Base-by-base conservation (phyloP, 2,329 filamentous ascomycete species). In the Didymellaceae sp. region DNA sequence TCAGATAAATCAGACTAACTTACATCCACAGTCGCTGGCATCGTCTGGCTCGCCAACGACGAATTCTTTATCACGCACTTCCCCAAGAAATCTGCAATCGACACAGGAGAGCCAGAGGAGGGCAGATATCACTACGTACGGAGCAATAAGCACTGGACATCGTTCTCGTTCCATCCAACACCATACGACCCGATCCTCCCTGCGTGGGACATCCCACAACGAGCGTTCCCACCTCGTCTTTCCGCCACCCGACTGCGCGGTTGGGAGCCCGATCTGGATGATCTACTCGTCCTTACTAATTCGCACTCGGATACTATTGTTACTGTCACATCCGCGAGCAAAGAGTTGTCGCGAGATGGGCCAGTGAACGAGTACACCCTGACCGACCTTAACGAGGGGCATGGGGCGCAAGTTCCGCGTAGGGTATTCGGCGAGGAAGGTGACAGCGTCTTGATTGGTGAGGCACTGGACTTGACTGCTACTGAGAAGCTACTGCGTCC, bases 11-110 rank as follows among this genome's bases (percentile, higher is more conserved):
- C 2, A 20, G 32, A 3, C 9, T n/a, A 2, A 30, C 44, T 59
- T 39, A 59, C 55, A 22, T 52, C 35, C 30, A 48, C 40, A 87
- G 90, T 95, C 2, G 90, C 91, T 4, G 88, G 88, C 13, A 80
- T 99, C 31, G 82, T 82, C 28, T 99, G 95, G 94, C 81, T 97
- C 16, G 89, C 94, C 66, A 96, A 94, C 61, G 78, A 95, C 62
- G 77, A 93, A 2, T 95, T 97, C 68, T 79, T 97, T 34, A 81
- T 87, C 46, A 83, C 94, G 17, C 88, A 97, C 72, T 63, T 63
- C 30, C 56, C 63, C 7, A 62, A 55, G 33, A 78, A 80, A 44
- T 75, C 75, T 18, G 64, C 65, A 20, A 78, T 80, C 7, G 74
- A 76, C 26, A 43, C 44, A 11, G 44, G 44, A 24, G 66, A 65